Evolutionary conservation across 768 basidiomycete species (phyloP).

Genomic region (Tulasnella sp.): DNA sequence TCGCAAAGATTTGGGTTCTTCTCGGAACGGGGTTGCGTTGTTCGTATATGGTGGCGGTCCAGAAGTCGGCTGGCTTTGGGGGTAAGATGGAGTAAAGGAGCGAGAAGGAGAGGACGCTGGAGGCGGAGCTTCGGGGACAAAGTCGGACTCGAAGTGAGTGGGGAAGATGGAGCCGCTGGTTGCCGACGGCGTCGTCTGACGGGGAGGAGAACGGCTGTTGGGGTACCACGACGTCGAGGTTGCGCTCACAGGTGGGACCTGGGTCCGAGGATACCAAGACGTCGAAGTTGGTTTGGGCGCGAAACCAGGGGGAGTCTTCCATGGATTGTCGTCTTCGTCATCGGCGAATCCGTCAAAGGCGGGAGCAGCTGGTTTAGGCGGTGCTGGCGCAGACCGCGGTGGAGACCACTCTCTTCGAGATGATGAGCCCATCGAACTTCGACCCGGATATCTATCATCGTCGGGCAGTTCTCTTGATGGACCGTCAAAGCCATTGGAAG

Average conservation of each 20-base stretch:
- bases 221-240: slow-evolving; percentile 12
- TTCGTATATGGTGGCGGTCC: neutral
- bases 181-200: neutral
- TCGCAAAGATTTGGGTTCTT: neutral
- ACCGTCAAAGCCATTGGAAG: neutral
- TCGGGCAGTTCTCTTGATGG: neutral
- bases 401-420: neutral
- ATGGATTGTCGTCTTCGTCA: slow-evolving; percentile 3
- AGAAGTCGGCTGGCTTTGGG: neutral
- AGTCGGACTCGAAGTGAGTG: slow-evolving; percentile 31
- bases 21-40: neutral
- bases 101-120: neutral
- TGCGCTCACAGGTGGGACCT: neutral
- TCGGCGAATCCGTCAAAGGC: slow-evolving; percentile 24
- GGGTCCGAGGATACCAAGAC: slow-evolving; percentile 9
- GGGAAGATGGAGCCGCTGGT: slow-evolving; percentile 15
- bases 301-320: neutral
- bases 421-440: neutral
- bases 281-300: neutral
- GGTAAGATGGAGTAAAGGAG: neutral
- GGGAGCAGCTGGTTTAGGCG: neutral
- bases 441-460: neutral
- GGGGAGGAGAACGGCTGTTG: neutral
- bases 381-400: neutral
- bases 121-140: neutral